phyloP scores from a whole-genome alignment of 73 alveolate species.

The Symbiodinium natans region DNA sequence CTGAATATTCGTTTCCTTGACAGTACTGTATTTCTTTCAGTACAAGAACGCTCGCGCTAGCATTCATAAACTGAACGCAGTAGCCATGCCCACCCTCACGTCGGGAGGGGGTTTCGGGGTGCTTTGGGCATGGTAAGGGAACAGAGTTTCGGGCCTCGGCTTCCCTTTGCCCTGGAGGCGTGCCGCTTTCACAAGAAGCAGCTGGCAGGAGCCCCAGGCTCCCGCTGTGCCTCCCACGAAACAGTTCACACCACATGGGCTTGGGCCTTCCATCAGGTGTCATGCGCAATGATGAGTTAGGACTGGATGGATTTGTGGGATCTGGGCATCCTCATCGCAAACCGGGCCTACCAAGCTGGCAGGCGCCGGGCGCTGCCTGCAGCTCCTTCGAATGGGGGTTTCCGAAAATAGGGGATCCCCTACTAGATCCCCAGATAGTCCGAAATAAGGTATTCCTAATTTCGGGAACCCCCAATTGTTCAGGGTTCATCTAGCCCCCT shows the following conservation, averaged over 20 bases:
- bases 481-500: background rate
- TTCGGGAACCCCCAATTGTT: background rate
- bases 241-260: no score
- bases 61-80: no score
- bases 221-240: background rate
- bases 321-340: conserved; percentile 73
- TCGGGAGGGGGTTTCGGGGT: no score
- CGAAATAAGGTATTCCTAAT: no score
- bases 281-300: background rate
- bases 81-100: no score
- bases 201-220: conserved; percentile 17
- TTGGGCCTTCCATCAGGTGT: no score
- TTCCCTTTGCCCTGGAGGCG: no score
- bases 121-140: no score
- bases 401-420: background rate
- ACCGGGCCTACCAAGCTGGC: conserved; percentile 80
- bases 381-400: background rate
- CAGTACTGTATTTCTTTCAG: no score
- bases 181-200: conserved; percentile 72
- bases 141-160: no score
- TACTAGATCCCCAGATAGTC: background rate
- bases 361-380: background rate
- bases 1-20: no score
- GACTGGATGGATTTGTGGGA: conserved; percentile 94
- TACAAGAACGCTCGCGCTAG: no score